phyloP scores from a whole-genome alignment of 352 stramenopile genomes.

The Phytophthora brassicae region DNA sequence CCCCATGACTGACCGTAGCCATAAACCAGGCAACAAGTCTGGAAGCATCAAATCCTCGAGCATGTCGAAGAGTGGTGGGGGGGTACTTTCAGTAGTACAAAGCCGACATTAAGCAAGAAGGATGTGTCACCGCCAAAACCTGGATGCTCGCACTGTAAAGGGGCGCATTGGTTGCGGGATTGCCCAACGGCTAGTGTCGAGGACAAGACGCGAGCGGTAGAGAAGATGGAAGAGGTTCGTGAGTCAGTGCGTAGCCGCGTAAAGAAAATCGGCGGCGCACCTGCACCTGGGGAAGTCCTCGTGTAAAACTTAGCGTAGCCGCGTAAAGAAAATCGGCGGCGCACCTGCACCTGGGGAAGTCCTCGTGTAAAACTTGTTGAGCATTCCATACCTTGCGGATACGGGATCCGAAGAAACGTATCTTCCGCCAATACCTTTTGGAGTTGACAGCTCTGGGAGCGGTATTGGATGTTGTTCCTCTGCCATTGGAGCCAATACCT shows the following conservation, averaged over 20 bases:
- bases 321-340: neutral
- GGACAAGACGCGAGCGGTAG: neutral
- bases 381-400: neutral
- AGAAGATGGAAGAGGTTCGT: neutral
- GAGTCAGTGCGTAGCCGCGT: neutral
- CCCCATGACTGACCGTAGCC: no score
- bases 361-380: neutral
- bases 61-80: no score
- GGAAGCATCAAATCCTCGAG: no score
- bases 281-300: neutral
- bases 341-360: constrained; percentile 3
- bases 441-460: neutral
- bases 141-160: neutral
- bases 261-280: neutral
- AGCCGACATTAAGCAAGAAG: neutral
- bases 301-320: constrained; percentile 7
- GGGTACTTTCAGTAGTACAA: no score
- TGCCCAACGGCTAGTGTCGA: neutral
- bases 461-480: neutral
- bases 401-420: neutral
- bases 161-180: neutral
- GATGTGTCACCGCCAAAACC: neutral
- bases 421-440: neutral
- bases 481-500: neutral
- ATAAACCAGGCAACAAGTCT: no score